Base-by-base conservation (phyloP, 2,329 filamentous ascomycete species). In the Magnaporthiopsis incrustans region DNA sequence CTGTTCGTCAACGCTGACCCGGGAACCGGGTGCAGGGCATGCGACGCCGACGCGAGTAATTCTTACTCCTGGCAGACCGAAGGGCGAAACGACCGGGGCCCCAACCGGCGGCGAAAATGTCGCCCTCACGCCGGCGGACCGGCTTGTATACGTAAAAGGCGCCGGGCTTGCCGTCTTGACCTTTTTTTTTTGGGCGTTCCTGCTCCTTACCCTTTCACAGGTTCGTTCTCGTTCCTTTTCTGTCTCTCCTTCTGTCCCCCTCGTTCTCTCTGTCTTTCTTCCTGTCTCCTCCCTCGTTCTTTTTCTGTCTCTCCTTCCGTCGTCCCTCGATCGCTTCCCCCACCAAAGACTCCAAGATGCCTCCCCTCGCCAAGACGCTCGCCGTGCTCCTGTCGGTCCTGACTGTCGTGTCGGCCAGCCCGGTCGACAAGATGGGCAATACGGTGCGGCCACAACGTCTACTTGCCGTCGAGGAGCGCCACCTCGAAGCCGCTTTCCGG, bases 391-490 rank as follows among this genome's bases (percentile, higher is more conserved):
- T 62, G 4, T 35, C 64, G 15, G 66, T 57, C 33, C 64, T 64
- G 53, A 64, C 63, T 58, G 58, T 66, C 27, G 64, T 25, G 22
- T 53, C 44, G 44, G 44, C 64, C 33, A n/a, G 60, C 8, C 66
- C 30, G 38, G 44, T 65, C 15, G 63, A 61, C 27, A 57, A 59
- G 18, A 50, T 62, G 30, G 30, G 30, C 30, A 5, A 5, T 30
- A 3, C 30, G 30, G 30, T 30, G 30, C 30, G 69, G 71, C 63
- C 74, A 74, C 67, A 68, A 64, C 15, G 44, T 70, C 64, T 76
- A 77, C 69, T 66, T 64, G 60, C 73, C 72, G 8, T 63, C 63
- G 64, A 69, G 68, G 64, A 72, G 70, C 67, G 70, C 67, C 65
- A 71, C 73, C 14, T 65, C 73, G 57, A 69, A 70, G 64, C 35